Percentiles rank a stretch among this genome's conserved stretches.
phyloP scores from a whole-genome alignment of 2,329 filamentous ascomycete species.

The Xylaria sp. region DNA sequence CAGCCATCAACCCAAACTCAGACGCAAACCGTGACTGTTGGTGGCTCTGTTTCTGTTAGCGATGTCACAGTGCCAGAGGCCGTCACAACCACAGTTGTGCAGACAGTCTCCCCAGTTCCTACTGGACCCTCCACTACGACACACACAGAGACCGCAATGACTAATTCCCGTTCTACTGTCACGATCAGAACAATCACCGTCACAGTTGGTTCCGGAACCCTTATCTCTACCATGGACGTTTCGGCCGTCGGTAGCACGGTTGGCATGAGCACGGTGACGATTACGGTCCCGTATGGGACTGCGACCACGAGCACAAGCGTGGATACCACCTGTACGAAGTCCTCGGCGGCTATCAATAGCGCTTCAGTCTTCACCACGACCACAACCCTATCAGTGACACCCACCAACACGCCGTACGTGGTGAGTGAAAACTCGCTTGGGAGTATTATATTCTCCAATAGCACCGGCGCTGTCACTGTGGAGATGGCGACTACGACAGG shows the following conservation, averaged over 20 bases:
- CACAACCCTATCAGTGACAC: not conserved
- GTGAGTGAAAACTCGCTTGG: conserved; percentile 20
- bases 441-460: conserved; percentile 18
- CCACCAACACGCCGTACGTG: conserved; percentile 11
- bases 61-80: conserved; percentile 6
- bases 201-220: conserved; percentile 2
- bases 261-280: conserved; percentile 8
- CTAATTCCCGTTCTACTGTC: not conserved
- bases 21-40: conserved; percentile 17
- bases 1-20: conserved; percentile 21
- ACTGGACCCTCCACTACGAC: not conserved
- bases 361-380: conserved; percentile 1
- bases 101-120: conserved; percentile 29
- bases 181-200: conserved; percentile 25
- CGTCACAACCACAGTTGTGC: conserved; percentile 23
- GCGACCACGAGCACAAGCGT: not conserved
- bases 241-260: conserved; percentile 1
- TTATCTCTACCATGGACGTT: conserved; percentile 11
- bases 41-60: conserved; percentile 5
- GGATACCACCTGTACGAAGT: conserved; percentile 27
- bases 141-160: conserved; percentile 11
- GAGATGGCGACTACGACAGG: not conserved
- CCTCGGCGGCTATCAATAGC: not conserved
- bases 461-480: conserved; percentile 11
- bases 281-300: conserved; percentile 1